These are phyloP conservation scores for Voacanga thouarsii DNA, from an alignment of 257 asterid species.

Conservation along the genomic window DNA sequence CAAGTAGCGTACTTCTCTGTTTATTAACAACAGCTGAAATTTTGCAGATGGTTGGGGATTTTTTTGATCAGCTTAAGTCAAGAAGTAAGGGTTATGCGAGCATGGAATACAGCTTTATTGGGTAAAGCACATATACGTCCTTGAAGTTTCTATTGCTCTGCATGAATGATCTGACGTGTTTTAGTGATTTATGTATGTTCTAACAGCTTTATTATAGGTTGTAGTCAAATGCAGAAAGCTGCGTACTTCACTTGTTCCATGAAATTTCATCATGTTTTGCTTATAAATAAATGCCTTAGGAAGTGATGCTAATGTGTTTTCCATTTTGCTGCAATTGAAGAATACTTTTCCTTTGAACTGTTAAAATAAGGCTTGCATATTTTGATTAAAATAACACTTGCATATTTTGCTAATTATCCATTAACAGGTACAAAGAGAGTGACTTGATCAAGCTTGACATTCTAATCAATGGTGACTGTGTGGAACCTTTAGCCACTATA, in stretches of 20 bases:
- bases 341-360: neutral
- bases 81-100: conserved; percentile 99
- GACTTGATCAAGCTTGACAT: conserved; percentile 94
- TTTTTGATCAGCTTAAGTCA: conserved; percentile 98
- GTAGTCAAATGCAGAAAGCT: neutral
- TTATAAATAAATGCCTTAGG: neutral
- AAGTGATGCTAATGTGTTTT: neutral
- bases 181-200: neutral
- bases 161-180: neutral
- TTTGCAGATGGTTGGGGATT: conserved; percentile 98
- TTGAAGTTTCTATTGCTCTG: neutral
- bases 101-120: conserved; percentile 94
- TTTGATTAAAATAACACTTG: neutral
- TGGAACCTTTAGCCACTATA: conserved; percentile 95
- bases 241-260: neutral
- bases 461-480: conserved; percentile 86
- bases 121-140: conserved; percentile 38
- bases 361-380: neutral
- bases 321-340: neutral
- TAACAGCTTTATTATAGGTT: neutral
- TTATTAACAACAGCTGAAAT: neutral
- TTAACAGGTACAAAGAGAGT: conserved; percentile 75
- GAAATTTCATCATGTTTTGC: neutral
- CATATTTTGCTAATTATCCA: neutral
- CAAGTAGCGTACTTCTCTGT: neutral